phyloP scores from a whole-genome alignment of 148 eudicot species.

The Amaranthus hypochondriacus region DNA sequence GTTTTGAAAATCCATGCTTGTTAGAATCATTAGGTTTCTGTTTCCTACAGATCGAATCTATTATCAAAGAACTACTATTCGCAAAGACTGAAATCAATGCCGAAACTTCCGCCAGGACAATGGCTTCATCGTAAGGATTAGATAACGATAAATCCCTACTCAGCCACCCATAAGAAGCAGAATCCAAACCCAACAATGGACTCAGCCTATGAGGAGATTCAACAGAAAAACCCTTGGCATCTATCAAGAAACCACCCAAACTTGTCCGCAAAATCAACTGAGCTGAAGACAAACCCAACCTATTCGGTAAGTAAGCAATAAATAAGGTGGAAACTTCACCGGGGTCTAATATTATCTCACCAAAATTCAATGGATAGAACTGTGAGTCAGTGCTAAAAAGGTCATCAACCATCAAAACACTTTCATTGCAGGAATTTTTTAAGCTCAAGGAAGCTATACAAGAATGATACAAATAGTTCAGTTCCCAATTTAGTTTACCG shows the following conservation, averaged over 20 bases:
- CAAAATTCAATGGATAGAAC: conserved; percentile 72
- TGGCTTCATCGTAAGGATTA: conserved; percentile 63
- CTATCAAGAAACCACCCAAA: conserved; percentile 73
- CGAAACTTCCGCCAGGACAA: conserved; percentile 62
- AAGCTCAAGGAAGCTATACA: conserved; percentile 53
- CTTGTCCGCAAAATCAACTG: conserved; percentile 76
- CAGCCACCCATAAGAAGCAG: conserved; percentile 55
- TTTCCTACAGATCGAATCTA: conserved; percentile 41
- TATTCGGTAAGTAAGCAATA: conserved; percentile 64
- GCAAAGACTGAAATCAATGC: conserved; percentile 44
- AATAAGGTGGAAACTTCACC: conserved; percentile 65
- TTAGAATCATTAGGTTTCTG: conserved; percentile 25
- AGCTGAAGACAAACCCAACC: conserved; percentile 63
- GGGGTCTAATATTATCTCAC: conserved; percentile 57
- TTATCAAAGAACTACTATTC: conserved; percentile 34
- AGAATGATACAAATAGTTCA: conserved; percentile 52
- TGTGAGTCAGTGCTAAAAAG: conserved; percentile 75
- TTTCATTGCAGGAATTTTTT: conserved; percentile 49
- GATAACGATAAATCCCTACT: conserved; percentile 52
- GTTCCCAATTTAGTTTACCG: conserved; percentile 67
- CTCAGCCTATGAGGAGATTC: conserved; percentile 63
- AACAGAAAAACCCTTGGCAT: conserved; percentile 56
- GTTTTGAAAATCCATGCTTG: conserved; percentile 25
- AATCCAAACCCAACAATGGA: conserved; percentile 40
- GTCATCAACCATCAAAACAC: conserved; percentile 40